Conservation (phyloP, 164 flowering plant genomes). For the Chimonanthus praecox region DNA sequence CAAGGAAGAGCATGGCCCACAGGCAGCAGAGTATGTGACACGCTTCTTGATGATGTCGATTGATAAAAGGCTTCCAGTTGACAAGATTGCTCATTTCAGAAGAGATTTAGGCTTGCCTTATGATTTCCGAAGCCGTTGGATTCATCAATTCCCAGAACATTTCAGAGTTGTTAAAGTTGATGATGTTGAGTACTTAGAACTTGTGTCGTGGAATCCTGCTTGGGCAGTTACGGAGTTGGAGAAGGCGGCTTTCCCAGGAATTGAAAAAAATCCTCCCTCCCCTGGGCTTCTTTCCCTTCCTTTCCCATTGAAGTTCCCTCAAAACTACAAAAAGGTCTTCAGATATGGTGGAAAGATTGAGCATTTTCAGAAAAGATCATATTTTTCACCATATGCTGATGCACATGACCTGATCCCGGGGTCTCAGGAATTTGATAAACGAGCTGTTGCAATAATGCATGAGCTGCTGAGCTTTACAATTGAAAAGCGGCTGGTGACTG, state of each 20-base stretch:
- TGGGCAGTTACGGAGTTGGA: constrained; percentile 96
- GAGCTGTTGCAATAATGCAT: constrained; percentile 90
- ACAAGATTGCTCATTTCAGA: constrained; percentile 80
- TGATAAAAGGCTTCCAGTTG: constrained; percentile 53
- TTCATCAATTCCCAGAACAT: constrained; percentile 47
- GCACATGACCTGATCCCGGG: constrained; percentile 64
- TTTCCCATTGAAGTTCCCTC: constrained; percentile 83
- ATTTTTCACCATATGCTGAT: constrained; percentile 93
- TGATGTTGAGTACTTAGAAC: constrained; percentile 64
- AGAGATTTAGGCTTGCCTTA: constrained; percentile 78
- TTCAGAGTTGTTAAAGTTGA: constrained; percentile 55
- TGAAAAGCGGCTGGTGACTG: constrained; percentile 82
- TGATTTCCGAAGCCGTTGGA: constrained; percentile 72
- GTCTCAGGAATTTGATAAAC: constrained; percentile 77
- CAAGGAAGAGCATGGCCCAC: constrained; percentile 37
- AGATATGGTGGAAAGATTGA: constrained; percentile 58
- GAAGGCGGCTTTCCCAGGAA: constrained; percentile 40
- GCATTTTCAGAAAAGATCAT: constrained; percentile 68
- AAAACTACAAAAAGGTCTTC: constrained; percentile 54
- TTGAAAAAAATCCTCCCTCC: constrained; percentile 21
- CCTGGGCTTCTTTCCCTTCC: constrained; percentile 73
- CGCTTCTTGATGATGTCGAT: constrained; percentile 84
- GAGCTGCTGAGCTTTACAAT: constrained; percentile 83
- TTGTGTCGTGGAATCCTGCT: constrained; percentile 67
- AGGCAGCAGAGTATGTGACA: constrained; percentile 69